Evolutionary conservation across 75 land plant species (phyloP), one percentile per base, ranked within the genome.

Genomic region (Sequoiadendron giganteum): DNA sequence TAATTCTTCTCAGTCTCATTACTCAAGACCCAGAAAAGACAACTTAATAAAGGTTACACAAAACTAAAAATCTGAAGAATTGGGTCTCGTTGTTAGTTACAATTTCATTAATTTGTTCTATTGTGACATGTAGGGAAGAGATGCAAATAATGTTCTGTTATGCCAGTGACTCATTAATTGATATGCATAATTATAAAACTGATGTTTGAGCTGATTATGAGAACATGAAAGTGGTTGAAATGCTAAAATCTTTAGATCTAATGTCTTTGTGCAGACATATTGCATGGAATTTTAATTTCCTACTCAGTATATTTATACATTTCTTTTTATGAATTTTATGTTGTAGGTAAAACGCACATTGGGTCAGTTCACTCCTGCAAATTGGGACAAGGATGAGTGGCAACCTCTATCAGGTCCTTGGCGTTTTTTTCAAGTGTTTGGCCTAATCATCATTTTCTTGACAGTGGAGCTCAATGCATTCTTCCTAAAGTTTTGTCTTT

Each of bases 311-410:
- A n/a, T 82, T 43, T 45, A 10, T 10, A n/a, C 14, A 52, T 80
- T 47, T 38, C 70, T 10, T 84, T 56, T 85, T 47, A 1, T 42
- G 14, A 45, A 84, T 86, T 76, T 56, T 68, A 16, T 88, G 19
- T 85, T 89, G 55, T 75, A 95, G 99, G 97, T 98, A 75, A 95
- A 91, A 91, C 91, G 99, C 30, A 95, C 99, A n/a, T 87, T 98
- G 76, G 95, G 96, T 58, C 99, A 98, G 83, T 98, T 98, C 79
- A 98, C 99, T 16, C 99, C 99, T 49, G 96, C 97, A 83, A 88
- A 93, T 34, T 98, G 99, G 99, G 99, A 98, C 90, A 97, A 97
- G 86, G 99, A 98, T 90, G 96, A 98, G 85, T 98, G 99, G 99
- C 91, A 96, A 34, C 97, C 95, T 52, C 87, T 98, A 25, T 94